A percentile compares a stretch with the other conserved stretches of the same genome.
Evolutionary conservation across 306 rosid species (phyloP).

Genomic region (Psophocarpus tetragonolobus): DNA sequence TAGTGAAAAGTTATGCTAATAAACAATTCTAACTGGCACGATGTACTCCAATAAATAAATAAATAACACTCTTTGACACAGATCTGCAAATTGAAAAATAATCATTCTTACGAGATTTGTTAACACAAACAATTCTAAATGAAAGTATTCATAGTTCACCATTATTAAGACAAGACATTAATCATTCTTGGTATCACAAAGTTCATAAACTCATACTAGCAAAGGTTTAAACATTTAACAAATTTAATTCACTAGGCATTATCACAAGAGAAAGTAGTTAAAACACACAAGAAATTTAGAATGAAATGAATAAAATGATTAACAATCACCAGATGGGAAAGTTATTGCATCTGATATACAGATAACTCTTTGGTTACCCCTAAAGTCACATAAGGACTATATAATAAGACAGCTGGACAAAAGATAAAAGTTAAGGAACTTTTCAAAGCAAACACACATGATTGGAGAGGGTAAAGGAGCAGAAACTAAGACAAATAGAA

Average conservation of each 20-base stretch:
- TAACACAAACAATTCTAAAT: not conserved
- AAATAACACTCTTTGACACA: not conserved
- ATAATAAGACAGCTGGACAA: not conserved
- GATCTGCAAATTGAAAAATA: constrained; percentile 29
- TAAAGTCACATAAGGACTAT: not conserved
- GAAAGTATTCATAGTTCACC: constrained; percentile 4
- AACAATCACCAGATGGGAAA: not conserved
- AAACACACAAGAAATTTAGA: not conserved
- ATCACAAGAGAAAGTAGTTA: not conserved
- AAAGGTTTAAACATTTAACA: not conserved
- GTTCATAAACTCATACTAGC: no score
- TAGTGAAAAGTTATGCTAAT: constrained; percentile 1
- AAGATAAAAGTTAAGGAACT: not conserved
- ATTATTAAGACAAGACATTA: not conserved
- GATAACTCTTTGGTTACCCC: not conserved
- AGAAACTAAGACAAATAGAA: not conserved
- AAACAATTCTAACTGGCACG: constrained; percentile 1
- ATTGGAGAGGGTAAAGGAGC: not conserved
- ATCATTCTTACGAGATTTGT: not conserved
- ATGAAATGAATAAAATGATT: not conserved
- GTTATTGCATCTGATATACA: not conserved
- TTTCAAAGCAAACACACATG: not conserved
- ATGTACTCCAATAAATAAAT: not conserved
- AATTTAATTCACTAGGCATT: not conserved
- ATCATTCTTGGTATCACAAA: no score